Evolutionary conservation across 2,329 filamentous ascomycete genomes (phyloP).

Genomic region (Verticillium tricorpus): DNA sequence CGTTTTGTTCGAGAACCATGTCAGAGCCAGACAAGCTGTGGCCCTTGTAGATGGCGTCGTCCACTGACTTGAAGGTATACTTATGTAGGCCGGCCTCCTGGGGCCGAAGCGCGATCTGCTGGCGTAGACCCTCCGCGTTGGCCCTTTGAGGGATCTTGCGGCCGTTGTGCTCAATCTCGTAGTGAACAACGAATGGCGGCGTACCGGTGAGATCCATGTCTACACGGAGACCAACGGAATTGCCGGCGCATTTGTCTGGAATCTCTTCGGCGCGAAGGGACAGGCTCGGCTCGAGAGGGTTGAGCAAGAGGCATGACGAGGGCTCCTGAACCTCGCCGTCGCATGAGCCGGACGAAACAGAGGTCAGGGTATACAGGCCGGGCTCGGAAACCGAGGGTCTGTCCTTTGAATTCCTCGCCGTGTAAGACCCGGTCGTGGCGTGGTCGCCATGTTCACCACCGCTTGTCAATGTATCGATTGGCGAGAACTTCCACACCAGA

Average conservation of each 20-base stretch:
- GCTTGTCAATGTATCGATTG: constrained; percentile 63
- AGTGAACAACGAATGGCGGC: constrained; percentile 81
- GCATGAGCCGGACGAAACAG: constrained; percentile 76
- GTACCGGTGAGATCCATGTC: constrained; percentile 88
- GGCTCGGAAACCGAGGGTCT: constrained; percentile 67
- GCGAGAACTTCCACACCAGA: constrained; percentile 78
- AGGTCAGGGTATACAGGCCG: constrained; percentile 81
- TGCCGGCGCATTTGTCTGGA: constrained; percentile 91
- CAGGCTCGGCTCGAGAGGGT: constrained; percentile 82
- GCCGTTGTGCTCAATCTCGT: constrained; percentile 61
- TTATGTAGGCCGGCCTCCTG: constrained; percentile 77
- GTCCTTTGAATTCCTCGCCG: constrained; percentile 57
- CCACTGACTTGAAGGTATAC: constrained; percentile 78
- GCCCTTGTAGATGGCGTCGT: constrained; percentile 74
- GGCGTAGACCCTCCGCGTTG: constrained; percentile 64
- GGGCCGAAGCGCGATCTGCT: constrained; percentile 82
- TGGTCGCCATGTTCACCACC: constrained; percentile 65
- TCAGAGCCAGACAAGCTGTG: constrained; percentile 57
- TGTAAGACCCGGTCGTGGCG: constrained; percentile 52
- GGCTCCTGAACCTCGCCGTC: constrained; percentile 87
- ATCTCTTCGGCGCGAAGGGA: constrained; percentile 73
- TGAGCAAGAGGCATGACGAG: constrained; percentile 86
- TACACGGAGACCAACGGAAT: constrained; percentile 84
- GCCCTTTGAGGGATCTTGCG: constrained; percentile 41
- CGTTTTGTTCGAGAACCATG: constrained; percentile 74